These are phyloP conservation scores for Nitzschia inconspicua DNA, from an alignment of 108 stramenopile species.

Conservation along the genomic window DNA sequence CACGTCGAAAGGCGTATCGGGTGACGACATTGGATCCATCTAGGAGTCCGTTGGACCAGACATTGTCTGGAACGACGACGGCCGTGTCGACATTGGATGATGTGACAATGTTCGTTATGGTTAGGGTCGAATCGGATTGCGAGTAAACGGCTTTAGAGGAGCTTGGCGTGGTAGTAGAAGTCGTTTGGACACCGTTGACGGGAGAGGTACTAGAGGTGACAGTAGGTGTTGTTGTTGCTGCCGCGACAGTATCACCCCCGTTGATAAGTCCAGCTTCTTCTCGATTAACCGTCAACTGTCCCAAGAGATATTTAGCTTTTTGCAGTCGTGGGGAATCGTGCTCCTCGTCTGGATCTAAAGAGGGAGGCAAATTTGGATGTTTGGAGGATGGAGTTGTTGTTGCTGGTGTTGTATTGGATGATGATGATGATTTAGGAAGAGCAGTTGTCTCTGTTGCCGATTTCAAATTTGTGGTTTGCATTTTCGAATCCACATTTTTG, in stretches of 20 bases:
- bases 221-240: background rate
- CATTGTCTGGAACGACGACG: slow-evolving; percentile 29
- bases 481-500: background rate
- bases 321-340: slow-evolving; percentile 16
- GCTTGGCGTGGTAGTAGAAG: too few species aligned
- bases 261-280: slow-evolving; percentile 2
- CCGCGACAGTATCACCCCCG: background rate
- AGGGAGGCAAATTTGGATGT: too few species aligned
- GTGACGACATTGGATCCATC: slow-evolving; percentile 42
- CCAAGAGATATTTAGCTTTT: slow-evolving; percentile 29
- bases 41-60: slow-evolving; percentile 52
- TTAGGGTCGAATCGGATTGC: too few species aligned
- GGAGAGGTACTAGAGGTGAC: background rate
- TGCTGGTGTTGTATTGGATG: too few species aligned
- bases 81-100: background rate
- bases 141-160: too few species aligned
- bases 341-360: too few species aligned
- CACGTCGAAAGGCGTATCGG: slow-evolving; percentile 43
- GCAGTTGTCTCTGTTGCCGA: too few species aligned
- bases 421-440: too few species aligned
- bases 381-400: too few species aligned
- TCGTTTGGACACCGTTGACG: too few species aligned
- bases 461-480: background rate
- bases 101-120: background rate
- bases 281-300: slow-evolving; percentile 16